Evolutionary conservation across 2,329 filamentous ascomycete species (phyloP), one percentile per base, ranked within the genome.

Genomic region (Alternaria sp.): DNA sequence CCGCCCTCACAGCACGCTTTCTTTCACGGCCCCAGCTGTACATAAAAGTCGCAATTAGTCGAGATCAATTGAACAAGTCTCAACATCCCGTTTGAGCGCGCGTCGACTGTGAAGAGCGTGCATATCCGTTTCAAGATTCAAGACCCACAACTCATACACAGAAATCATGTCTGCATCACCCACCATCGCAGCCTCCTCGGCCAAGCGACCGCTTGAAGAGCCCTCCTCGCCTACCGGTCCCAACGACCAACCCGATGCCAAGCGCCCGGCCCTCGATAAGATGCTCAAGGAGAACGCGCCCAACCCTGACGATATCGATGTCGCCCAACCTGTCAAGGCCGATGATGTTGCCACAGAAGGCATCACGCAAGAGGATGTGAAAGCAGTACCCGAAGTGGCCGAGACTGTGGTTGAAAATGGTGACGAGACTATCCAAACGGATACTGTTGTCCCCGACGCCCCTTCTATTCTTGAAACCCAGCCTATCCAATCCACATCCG

Each of bases 121-220:
- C 62, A 62, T 58, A 62, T 59, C 60, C 66, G 48, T 63, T 63
- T 32, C 32, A 40, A 57, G 49, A 57, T 41, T 55, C 60, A 63
- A 55, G 38, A 60, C 59, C 52, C 66, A 70, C 67, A 59, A 65
- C 66, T 72, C 66, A 71, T 72, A 63, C 56, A 71, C 62, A 75
- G 68, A 67, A 75, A 75, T 27, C 54, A 83, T 83, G 81, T 81
- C 81, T 70, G 79, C 80, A 40, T 81, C 80, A 62, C 81, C 82
- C 32, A 82, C 81, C 56, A 79, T 81, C 50, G 80, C 82, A 61
- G 81, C 81, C 64, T 87, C 88, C 52, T 90, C 89, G 60, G 88
- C 92, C 76, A 99, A 99, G 87, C 93, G 95, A 76, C 95, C 95
- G 63, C 89, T 99, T 68, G 95, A 99, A 85, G 95, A 98, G 78